Base-by-base conservation (phyloP, 2,329 filamentous ascomycete genomes). In the Colletotrichum lupini region DNA sequence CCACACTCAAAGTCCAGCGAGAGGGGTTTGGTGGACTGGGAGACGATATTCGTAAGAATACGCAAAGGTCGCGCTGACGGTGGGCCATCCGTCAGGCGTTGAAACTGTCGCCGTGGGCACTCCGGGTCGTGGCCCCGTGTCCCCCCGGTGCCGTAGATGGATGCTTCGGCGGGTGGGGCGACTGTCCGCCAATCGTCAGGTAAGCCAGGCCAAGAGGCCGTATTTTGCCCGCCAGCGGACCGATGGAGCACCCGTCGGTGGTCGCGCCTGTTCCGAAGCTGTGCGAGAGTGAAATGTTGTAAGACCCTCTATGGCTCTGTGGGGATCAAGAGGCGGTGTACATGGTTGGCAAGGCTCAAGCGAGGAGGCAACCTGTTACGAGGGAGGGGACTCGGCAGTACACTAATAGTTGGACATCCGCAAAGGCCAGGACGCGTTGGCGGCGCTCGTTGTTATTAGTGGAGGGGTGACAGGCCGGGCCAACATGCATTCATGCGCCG, bases 1-100 rank as follows among this genome's bases (percentile, higher is more conserved):
- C 92, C 65, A 92, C 92, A 53, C 84, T 86, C 74, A 95, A 95
- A 81, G 90, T 94, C 56, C 84, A 88, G 75, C 88, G 87, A 75
- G 90, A 93, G 76, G 92, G 92, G 5, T 94, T 94, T 79, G 81
- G 81, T 68, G 86, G 86, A 35, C 83, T 93, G 76, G 86, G 78
- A 62, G 74, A 74, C 76, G 78, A 80, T 74, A 78, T 79, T 46
- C 60, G 61, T 46, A 65, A n/a, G 71, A 78, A 80, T 74, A 78
- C 79, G 55, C 60, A 66, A 55, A 65, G 71, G 71, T 73, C 60
- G 71, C 56, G 61, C 37, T 66, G 76, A 58, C 58, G 62, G 72
- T 75, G 75, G 75, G 76, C 74, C 75, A 35, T 62, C 65, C 68
- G 75, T 53, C 60, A 71, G 61, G 67, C 56, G 55, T 56, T 61